Evolutionary conservation across 2,329 filamentous ascomycete genomes (phyloP).

Genomic region (Helotiales sp.): DNA sequence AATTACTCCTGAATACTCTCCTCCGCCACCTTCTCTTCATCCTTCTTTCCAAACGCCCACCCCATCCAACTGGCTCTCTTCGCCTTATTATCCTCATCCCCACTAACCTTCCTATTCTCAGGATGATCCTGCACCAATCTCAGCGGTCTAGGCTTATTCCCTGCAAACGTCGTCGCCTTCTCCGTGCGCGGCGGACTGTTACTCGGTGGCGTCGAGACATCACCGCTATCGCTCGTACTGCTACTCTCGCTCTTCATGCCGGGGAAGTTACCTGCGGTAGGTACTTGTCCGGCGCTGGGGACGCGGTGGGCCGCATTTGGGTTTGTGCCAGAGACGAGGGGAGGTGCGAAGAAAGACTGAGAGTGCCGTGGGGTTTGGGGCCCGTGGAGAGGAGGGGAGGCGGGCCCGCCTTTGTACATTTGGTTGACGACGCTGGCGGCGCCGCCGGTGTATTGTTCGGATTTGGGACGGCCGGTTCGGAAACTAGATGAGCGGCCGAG

Average conservation of each 20-base stretch:
- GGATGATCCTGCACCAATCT: slow-evolving; percentile 82
- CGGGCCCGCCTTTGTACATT: slow-evolving; percentile 79
- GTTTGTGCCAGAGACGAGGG: slow-evolving; percentile 55
- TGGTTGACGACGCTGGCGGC: slow-evolving; percentile 80
- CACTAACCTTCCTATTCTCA: slow-evolving; percentile 44
- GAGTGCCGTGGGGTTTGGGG: slow-evolving; percentile 61
- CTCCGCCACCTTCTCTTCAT: slow-evolving; percentile 29
- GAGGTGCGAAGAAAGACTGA: slow-evolving; percentile 65
- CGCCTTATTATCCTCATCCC: slow-evolving; percentile 52
- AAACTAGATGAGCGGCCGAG: slow-evolving; percentile 59
- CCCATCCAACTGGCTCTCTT: slow-evolving; percentile 71
- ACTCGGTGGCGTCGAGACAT: slow-evolving; percentile 58
- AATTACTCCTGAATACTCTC: slow-evolving; percentile 33
- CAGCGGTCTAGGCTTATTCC: slow-evolving; percentile 81
- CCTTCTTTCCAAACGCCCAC: slow-evolving; percentile 52
- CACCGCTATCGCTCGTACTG: slow-evolving; percentile 64
- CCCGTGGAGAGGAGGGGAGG: slow-evolving; percentile 60
- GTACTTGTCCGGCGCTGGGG: slow-evolving; percentile 54
- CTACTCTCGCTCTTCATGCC: slow-evolving; percentile 60
- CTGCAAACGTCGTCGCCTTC: slow-evolving; percentile 63
- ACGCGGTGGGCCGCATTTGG: slow-evolving; percentile 58
- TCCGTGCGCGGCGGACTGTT: slow-evolving; percentile 57
- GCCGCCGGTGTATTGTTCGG: slow-evolving; percentile 61
- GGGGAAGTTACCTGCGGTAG: slow-evolving; percentile 68
- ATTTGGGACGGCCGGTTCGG: slow-evolving; percentile 61